Evolutionary conservation across 495 filamentous ascomycete genomes (phyloP).

Genomic region (Xylaria telfairii): DNA sequence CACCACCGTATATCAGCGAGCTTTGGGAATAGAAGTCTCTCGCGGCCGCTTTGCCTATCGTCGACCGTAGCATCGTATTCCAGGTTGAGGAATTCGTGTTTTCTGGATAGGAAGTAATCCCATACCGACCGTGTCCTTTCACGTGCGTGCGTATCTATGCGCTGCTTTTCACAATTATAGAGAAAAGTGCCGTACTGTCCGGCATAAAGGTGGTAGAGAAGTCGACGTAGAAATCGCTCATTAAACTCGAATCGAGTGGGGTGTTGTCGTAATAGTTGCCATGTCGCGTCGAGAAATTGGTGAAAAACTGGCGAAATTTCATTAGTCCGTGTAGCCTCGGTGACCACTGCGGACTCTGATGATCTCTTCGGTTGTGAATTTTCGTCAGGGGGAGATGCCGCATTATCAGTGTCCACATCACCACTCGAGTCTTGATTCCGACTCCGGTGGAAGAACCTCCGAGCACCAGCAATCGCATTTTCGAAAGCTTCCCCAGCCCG

Average conservation of each 20-base stretch:
- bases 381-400: conserved; percentile 36
- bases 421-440: conserved; percentile 67
- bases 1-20: conserved; percentile 81
- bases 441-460: conserved; percentile 85
- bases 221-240: conserved; percentile 86
- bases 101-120: conserved; percentile 88
- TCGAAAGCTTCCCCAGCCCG: conserved; percentile 80
- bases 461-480: conserved; percentile 84
- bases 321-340: conserved; percentile 63
- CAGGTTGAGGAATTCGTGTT: conserved; percentile 78
- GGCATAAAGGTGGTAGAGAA: conserved; percentile 93
- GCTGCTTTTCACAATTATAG: conserved; percentile 92
- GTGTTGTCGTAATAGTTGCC: conserved; percentile 85
- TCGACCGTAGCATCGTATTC: conserved; percentile 80
- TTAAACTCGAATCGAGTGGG: conserved; percentile 96
- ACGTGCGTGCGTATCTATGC: conserved; percentile 71
- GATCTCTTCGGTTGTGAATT: conserved; percentile 35
- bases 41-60: conserved; percentile 75
- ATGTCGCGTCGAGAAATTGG: conserved; percentile 95
- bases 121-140: conserved; percentile 88
- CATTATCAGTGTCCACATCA: conserved; percentile 43
- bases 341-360: conserved; percentile 30
- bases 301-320: conserved; percentile 98
- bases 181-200: conserved; percentile 98
- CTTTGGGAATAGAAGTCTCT: conserved; percentile 83